Conservation (phyloP, 768 basidiomycete species). For the Boletus fagicola region DNA sequence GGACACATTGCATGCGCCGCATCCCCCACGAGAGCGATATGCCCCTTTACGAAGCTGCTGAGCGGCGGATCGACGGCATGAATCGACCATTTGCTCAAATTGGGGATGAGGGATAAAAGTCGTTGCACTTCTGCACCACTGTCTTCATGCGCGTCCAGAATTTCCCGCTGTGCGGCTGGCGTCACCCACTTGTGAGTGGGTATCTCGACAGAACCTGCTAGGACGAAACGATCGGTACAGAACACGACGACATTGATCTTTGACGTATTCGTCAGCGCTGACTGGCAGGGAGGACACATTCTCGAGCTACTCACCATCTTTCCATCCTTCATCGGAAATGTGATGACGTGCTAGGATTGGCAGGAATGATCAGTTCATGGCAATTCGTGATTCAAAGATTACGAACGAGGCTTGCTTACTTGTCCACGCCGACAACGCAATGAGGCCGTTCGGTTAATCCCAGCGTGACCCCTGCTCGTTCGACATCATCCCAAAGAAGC, state of each 20-base stretch:
- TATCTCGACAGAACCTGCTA: constrained; percentile 27
- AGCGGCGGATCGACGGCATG: constrained; percentile 49
- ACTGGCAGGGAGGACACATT: neutral
- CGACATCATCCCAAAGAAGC: constrained; percentile 40
- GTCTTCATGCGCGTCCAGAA: constrained; percentile 42
- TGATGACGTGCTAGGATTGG: constrained; percentile 47
- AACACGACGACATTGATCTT: constrained; percentile 51
- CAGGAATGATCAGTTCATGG: neutral
- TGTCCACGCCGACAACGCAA: constrained; percentile 45
- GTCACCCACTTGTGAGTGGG: constrained; percentile 42
- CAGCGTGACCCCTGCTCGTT: constrained; percentile 42
- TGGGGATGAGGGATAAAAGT: constrained; percentile 43
- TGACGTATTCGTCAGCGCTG: neutral
- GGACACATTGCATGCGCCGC: constrained; percentile 61
- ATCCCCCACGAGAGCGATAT: constrained; percentile 54
- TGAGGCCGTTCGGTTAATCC: constrained; percentile 36
- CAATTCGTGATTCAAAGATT: neutral
- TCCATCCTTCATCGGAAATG: constrained; percentile 46
- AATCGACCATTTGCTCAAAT: constrained; percentile 52
- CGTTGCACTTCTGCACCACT: constrained; percentile 46
- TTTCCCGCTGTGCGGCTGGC: constrained; percentile 39
- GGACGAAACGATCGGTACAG: constrained; percentile 32
- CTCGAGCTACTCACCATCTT: constrained; percentile 35
- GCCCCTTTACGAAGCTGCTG: constrained; percentile 40
- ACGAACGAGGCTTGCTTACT: constrained; percentile 30